Evolutionary conservation across 2,329 filamentous ascomycete genomes (phyloP), one percentile per base, ranked within the genome.

Genomic region (Exophiala dermatitidis): DNA sequence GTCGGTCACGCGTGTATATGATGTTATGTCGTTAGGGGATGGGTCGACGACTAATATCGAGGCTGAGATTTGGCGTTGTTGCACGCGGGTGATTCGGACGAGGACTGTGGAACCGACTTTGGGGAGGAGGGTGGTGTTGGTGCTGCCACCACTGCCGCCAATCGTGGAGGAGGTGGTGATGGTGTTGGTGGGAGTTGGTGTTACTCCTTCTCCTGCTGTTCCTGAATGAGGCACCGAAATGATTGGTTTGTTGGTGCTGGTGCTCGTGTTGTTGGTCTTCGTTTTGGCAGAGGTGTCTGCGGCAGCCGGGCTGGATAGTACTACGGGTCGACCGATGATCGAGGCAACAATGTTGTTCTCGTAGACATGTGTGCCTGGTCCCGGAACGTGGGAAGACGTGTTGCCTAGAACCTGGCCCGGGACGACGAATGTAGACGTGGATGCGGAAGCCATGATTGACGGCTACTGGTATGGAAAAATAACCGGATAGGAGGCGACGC

Each of bases 301-400:
- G n/a, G n/a, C n/a, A n/a, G n/a, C n/a, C n/a, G n/a, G n/a, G n/a
- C n/a, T n/a, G n/a, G n/a, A n/a, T n/a, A 63, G 72, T 54, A 85
- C 71, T 53, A 76, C 71, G 58, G 91, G 80, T 38, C 79, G 79
- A 45, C 90, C 91, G 46, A 90, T 80, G 57, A 96, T 83, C 19
- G 90, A 95, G 55, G 90, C 84, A 69, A 86, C 86, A 62, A 96
- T 80, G 54, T 84, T 80, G 58, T 81, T 77, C 59, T 85, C 77
- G 71, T 88, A 79, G 60, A 95, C 77, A 69, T 97, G 89, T 0
- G 90, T 95, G 60, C 91, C 93, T 7, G 87, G 76, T 9, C 91
- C 91, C 30, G 89, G 79, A 38, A 78, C 72, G 70, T 85, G 90
- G 61, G 82, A 80, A 51, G 78, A 74, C 12, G 77, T 71, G 12